Evolutionary conservation across 2,329 filamentous ascomycete genomes (phyloP).

Genomic region (Sporothrix dimorphospora): DNA sequence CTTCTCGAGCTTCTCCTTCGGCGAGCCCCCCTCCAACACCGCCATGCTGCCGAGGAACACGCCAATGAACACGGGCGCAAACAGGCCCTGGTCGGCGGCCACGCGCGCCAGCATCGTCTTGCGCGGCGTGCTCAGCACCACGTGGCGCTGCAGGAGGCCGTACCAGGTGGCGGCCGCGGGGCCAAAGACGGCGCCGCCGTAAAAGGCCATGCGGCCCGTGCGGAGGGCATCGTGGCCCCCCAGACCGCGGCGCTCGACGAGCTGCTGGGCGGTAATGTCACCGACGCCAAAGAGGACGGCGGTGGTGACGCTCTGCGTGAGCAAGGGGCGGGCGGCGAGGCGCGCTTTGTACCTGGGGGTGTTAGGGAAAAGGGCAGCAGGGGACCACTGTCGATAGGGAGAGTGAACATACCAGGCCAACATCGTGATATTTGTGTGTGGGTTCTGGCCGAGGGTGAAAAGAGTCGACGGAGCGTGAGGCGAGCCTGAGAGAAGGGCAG

Average conservation of each 20-base stretch:
- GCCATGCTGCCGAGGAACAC: conserved; percentile 86
- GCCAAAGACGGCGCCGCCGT: conserved; percentile 83
- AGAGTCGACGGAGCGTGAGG: neutral
- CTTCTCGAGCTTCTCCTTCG: conserved; percentile 68
- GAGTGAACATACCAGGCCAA: conserved; percentile 30
- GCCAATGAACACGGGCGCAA: conserved; percentile 81
- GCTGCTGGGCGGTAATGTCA: conserved; percentile 88
- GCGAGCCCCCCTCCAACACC: conserved; percentile 68
- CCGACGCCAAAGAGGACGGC: conserved; percentile 91
- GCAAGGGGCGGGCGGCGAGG: conserved; percentile 77
- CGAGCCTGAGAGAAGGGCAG: neutral
- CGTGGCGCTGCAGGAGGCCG: conserved; percentile 71
- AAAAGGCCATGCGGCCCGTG: conserved; percentile 77
- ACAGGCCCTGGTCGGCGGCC: conserved; percentile 76
- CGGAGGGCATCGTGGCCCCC: conserved; percentile 66
- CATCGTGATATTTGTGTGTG: conserved; percentile 22
- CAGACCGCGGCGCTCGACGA: conserved; percentile 77
- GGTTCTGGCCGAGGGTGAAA: neutral
- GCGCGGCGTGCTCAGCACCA: conserved; percentile 66
- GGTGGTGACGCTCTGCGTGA: conserved; percentile 90
- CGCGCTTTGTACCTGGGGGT: conserved; percentile 81
- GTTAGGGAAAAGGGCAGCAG: too few species aligned
- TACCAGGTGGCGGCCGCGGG: conserved; percentile 89
- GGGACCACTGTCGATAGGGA: neutral
- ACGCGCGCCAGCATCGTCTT: conserved; percentile 77